These are phyloP conservation scores for Juglanconis sp. DNA, from an alignment of 2,329 filamentous ascomycete genomes.

Conservation along the genomic window DNA sequence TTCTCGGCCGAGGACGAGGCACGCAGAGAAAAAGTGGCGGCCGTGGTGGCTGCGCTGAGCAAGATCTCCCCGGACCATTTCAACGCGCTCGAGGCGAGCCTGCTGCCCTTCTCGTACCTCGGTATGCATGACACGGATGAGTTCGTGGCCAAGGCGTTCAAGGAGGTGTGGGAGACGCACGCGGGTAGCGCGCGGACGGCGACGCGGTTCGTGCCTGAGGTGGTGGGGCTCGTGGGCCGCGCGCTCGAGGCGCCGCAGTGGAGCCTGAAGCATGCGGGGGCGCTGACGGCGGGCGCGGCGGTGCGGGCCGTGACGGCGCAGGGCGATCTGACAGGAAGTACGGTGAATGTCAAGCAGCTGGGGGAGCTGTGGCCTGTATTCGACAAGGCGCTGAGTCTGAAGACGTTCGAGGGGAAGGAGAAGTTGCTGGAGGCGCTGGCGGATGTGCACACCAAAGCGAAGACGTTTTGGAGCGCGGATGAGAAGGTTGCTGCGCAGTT, in stretches of 20 bases:
- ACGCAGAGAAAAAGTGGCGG: conserved; percentile 71
- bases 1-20: conserved; percentile 76
- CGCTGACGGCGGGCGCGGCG: conserved; percentile 74
- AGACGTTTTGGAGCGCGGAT: conserved; percentile 54
- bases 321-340: conserved; percentile 48
- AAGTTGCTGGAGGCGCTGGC: conserved; percentile 76
- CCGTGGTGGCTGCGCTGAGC: conserved; percentile 77
- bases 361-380: conserved; percentile 75
- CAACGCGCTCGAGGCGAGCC: conserved; percentile 66
- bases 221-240: conserved; percentile 63
- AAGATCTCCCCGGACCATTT: conserved; percentile 90
- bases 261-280: conserved; percentile 85
- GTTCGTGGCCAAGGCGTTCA: conserved; percentile 74
- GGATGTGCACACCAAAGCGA: conserved; percentile 67
- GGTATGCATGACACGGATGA: conserved; percentile 82
- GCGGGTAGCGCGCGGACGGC: conserved; percentile 82
- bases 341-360: conserved; percentile 59
- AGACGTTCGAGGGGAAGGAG: conserved; percentile 93
- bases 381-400: conserved; percentile 77
- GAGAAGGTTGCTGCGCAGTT: conserved; percentile 57
- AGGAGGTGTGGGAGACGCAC: conserved; percentile 85
- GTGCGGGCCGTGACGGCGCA: conserved; percentile 62
- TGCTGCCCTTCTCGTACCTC: conserved; percentile 85
- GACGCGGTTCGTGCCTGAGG: conserved; percentile 79
- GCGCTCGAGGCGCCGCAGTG: conserved; percentile 79